These are phyloP conservation scores for Calonectria ilicicola DNA, from an alignment of 2,329 filamentous ascomycete species.

Conservation along the genomic window DNA sequence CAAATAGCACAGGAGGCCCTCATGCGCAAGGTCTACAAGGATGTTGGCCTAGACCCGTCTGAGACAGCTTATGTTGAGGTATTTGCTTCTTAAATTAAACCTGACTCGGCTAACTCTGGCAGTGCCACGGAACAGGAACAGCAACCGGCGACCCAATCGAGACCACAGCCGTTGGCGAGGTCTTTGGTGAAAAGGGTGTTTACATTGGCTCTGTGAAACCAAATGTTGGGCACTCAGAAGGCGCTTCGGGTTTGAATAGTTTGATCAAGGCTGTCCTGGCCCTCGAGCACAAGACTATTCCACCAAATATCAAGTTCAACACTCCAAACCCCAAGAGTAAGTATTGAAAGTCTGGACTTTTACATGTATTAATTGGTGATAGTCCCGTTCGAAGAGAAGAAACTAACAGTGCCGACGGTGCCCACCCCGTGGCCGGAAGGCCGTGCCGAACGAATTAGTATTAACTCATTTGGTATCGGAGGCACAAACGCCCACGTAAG, in stretches of 20 bases:
- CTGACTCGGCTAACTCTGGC: not conserved
- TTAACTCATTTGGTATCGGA: constrained; percentile 47
- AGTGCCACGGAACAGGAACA: constrained; percentile 59
- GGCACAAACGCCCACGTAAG: constrained; percentile 44
- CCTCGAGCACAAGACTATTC: constrained; percentile 37
- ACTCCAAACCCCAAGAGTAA: constrained; percentile 40
- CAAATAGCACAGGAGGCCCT: constrained; percentile 48
- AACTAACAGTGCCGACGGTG: constrained; percentile 33
- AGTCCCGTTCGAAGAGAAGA: constrained; percentile 46
- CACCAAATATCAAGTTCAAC: constrained; percentile 38
- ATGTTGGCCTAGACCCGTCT: constrained; percentile 35
- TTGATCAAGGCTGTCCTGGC: constrained; percentile 42
- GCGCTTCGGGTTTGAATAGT: constrained; percentile 36
- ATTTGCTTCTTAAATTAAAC: not conserved
- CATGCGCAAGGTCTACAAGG: constrained; percentile 52
- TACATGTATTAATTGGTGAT: not conserved
- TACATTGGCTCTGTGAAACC: constrained; percentile 58
- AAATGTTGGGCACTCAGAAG: constrained; percentile 49
- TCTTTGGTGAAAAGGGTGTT: constrained; percentile 44
- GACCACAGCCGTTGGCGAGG: constrained; percentile 46
- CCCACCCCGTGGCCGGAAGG: constrained; percentile 25
- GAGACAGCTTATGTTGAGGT: constrained; percentile 47
- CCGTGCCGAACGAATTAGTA: constrained; percentile 26
- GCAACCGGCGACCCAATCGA: constrained; percentile 56
- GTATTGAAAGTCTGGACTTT: constrained; percentile 45